Evolutionary conservation across 345 rosid species (phyloP), one percentile per base, ranked within the genome.

Genomic region (Iberis pinnata): DNA sequence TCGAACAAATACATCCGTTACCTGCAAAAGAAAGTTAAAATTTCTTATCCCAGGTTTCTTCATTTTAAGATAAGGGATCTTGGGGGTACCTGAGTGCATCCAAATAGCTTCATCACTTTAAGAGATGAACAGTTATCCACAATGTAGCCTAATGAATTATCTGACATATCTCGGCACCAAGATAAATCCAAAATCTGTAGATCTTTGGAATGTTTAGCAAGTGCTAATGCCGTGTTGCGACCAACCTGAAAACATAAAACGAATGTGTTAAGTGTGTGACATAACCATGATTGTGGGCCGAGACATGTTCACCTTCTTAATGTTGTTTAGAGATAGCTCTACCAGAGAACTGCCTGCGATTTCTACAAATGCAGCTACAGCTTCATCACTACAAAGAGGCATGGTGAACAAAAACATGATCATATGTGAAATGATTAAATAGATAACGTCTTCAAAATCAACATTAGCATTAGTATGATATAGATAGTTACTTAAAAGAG

Each of bases 351-450:
- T 71, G 49, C 95, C 89, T 38, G 89, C 75, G 0, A 79, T 67
- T 75, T 88, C 96, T 68, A 92, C 29, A 69, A 79, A 92, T 56
- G 98, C 95, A 73, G 95, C 96, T 40, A 85, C 62, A 56, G 83
- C 96, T 74, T 92, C 96, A 71, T 92, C 96, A 64, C 96, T 88
- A 16, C 20, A 14, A 9, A 46, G 37, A 59, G 20, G 43, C 38
- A 48, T 12, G 6, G 25, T 6, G 25, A 18, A 39, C 5, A 53
- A 29, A 45, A 38, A 12, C 43, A 42, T 43, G 45, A 53, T 60
- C n/a, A n/a, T n/a, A n/a, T n/a, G n/a, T n/a, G n/a, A n/a, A n/a
- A n/a, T n/a, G n/a, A n/a, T n/a, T n/a, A n/a, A n/a, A n/a, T 6
- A 29, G 2, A 9, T 29, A 29, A 29, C 2, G 8, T 29, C 2